Evolutionary conservation across 345 rosid genomes (phyloP), one percentile per base, ranked within the genome.

Genomic region (Salix purpurea): DNA sequence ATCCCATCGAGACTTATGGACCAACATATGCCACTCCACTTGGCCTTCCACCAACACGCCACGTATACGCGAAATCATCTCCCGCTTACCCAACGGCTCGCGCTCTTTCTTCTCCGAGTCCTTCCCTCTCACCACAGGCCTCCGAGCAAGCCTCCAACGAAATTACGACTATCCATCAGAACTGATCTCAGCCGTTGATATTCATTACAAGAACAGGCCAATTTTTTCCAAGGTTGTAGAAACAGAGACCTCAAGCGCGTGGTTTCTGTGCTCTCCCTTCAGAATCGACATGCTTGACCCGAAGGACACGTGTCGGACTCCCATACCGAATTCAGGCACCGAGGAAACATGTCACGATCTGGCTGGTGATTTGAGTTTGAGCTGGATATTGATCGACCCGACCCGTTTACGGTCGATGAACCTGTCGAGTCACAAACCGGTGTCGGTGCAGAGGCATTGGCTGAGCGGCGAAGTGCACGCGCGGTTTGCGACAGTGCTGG

Each of bases 231-330:
- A 73, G 79, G 90, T 84, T 1, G 74, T 82, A 19, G 91, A 89
- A 81, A 89, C 92, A 8, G 90, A 91, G 83, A 89, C 93, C 0
- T 86, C 70, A 10, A 85, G 87, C 69, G 84, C 84, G 19, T 90
- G 94, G 97, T 94, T 90, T 82, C 79, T 40, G 4, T 85, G 88
- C 81, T 89, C 97, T 34, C 97, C 97, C 19, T 88, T 94, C 70
- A 78, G 94, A 42, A 70, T 94, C 11, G 94, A 94, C 85, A 44
- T 91, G 72, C 83, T 94, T 42, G 90, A 88, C 67, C 81, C 84
- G 4, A 90, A 91, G 83, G 94, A 92, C 69, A 78, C 80, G 71
- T 88, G 92, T 37, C 72, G 74, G 69, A 94, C 94, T 23, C 81
- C 74, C 64, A 83, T 90, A 8, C 76, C 75, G 7, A 78, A 83